A percentile compares a stretch with the other conserved stretches of the same genome.
These are phyloP conservation scores for Neonectria punicea DNA, from an alignment of 2,329 filamentous ascomycete species.

Conservation along the genomic window DNA sequence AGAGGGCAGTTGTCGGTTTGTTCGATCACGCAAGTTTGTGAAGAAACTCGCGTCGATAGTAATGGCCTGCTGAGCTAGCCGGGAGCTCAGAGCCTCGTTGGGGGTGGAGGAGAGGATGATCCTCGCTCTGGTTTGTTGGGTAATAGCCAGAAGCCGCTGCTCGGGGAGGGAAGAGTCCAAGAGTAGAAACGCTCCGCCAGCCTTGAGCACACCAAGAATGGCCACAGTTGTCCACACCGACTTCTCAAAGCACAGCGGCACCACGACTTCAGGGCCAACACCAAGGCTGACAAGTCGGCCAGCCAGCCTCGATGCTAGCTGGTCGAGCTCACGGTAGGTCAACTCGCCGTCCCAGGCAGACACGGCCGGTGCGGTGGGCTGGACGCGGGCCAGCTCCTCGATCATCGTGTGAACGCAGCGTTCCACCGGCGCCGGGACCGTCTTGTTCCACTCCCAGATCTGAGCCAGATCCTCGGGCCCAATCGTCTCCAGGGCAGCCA, in stretches of 20 bases:
- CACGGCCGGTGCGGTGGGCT: conserved; percentile 34
- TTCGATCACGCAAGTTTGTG: neutral
- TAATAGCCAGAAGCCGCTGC: neutral
- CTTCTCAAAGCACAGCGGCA: conserved; percentile 41
- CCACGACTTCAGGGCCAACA: conserved; percentile 39
- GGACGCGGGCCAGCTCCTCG: conserved; percentile 18
- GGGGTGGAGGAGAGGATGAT: neutral
- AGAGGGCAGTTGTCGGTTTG: neutral
- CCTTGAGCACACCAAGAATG: conserved; percentile 40
- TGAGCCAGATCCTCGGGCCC: conserved; percentile 26
- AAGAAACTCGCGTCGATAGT: neutral
- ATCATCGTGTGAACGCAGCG: conserved; percentile 35
- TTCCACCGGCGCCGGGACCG: conserved; percentile 30
- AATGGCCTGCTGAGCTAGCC: neutral
- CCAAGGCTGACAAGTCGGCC: conserved; percentile 46
- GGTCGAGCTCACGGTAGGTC: conserved; percentile 54
- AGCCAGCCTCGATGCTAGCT: conserved; percentile 52
- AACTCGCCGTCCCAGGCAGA: conserved; percentile 45
- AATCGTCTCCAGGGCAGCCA: neutral
- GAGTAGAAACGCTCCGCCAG: conserved; percentile 36
- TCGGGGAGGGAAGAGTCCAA: conserved; percentile 30
- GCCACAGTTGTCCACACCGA: conserved; percentile 37
- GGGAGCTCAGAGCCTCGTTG: neutral
- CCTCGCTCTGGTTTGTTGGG: neutral
- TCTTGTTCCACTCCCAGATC: conserved; percentile 29